Base-by-base conservation (phyloP, 345 rosid species). In the Pugionium dolabratum region DNA sequence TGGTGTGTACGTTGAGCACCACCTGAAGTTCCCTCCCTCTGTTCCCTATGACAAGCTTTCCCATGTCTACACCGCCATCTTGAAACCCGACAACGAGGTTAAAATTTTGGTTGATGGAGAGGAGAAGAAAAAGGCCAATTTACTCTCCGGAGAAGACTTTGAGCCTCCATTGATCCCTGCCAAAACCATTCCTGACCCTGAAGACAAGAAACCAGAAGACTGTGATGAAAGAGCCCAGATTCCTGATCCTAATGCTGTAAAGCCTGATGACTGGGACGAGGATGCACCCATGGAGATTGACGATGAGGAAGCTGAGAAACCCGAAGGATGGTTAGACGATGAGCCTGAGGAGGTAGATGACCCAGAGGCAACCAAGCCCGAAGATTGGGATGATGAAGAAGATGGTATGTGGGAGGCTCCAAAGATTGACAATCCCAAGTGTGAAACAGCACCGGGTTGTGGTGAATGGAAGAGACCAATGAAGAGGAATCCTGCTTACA, bases 341-440 rank as follows among this genome's bases (percentile, higher is more conserved):
- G 94, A 89, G 77, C 89, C 96, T 59, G 96, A 89, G 78, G 96
- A 89, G 71, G 72, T 89, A 4, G 91, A 89, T 29, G 96, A 89
- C 70, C 94, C 94, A 2, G 96, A 89, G 18, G 96, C 96, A 3
- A 62, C 89, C 37, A 89, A 89, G 57, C 96, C 96, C 4, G 94
- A 89, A 67, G 96, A 89, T 71, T 86, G 96, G 96, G 94, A 89
- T 80, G 96, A 89, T 5, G 96, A 89, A 69, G 96, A 89, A 77
- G 96, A 89, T 75, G 96, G 96, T 74, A 86, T 85, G 73, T 89
- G 93, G 91, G 96, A 89, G 63, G 88, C 94, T 25, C 94, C 94
- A 6, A 89, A 89, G 79, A 75, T 83, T 69, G 90, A 85, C 42
- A 89, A 89, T 80, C 94, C 96, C 36, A 85, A 79, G 47, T 89